A percentile compares a stretch with the other conserved stretches of the same genome.
These are phyloP conservation scores for Boletus semigastroideus DNA, from an alignment of 1,284 basidiomycete genomes.

Conservation along the genomic window DNA sequence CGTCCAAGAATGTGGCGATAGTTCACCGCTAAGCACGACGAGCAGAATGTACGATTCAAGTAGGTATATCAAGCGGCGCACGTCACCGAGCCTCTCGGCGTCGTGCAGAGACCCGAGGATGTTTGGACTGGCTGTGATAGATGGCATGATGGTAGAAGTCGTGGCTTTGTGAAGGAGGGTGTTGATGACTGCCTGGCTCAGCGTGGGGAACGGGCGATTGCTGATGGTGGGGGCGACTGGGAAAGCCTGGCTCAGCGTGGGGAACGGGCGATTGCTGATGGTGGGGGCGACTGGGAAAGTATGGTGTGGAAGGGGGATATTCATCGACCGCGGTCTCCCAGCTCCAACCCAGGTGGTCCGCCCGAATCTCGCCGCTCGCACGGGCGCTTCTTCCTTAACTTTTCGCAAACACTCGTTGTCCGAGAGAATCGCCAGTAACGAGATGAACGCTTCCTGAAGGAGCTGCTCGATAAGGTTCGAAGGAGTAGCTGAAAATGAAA, in stretches of 20 bases:
- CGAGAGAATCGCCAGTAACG: conserved; percentile 50
- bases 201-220: conserved; percentile 52
- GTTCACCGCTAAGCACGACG: conserved; percentile 57
- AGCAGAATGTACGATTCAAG: conserved; percentile 67
- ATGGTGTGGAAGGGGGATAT: conserved; percentile 68
- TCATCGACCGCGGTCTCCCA: conserved; percentile 69
- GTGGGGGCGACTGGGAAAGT: conserved; percentile 61
- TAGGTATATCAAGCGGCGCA: conserved; percentile 63
- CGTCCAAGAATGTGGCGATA: conserved; percentile 64
- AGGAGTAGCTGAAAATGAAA: too few species aligned
- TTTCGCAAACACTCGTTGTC: conserved; percentile 60
- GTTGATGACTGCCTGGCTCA: conserved; percentile 65
- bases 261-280: conserved; percentile 53
- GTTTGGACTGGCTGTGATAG: conserved; percentile 60
- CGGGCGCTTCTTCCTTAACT: conserved; percentile 79
- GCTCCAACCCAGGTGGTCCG: conserved; percentile 78
- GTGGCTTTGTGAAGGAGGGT: conserved; percentile 69
- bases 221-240: conserved; percentile 53
- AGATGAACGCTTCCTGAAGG: conserved; percentile 68
- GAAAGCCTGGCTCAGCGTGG: conserved; percentile 57
- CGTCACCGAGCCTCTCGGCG: conserved; percentile 67
- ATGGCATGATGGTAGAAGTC: conserved; percentile 70
- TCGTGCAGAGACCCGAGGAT: conserved; percentile 59
- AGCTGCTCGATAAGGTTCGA: conserved; percentile 74
- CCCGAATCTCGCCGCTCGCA: conserved; percentile 80